Base-by-base conservation (phyloP, 2,329 filamentous ascomycete genomes). In the Fonsecaea erecta region DNA sequence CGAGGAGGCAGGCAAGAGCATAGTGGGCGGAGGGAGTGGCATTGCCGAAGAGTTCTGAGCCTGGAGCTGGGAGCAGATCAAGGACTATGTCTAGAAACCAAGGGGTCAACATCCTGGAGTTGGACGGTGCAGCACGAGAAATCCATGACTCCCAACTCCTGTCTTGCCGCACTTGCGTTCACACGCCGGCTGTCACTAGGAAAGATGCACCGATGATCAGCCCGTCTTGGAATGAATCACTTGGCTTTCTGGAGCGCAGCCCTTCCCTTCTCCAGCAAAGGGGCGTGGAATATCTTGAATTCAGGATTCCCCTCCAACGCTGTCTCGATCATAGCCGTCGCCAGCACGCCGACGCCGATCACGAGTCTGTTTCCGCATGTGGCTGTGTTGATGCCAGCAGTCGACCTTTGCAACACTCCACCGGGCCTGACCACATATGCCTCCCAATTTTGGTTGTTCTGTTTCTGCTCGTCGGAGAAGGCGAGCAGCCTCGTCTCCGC, bases 11-110 rank as follows among this genome's bases (percentile, higher is more conserved):
- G 24, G 9, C 11, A 68, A 67, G 58, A 34, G 58, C 7, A 58
- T 67, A 43, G 63, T 60, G 24, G 71, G 76, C 12, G 75, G 73
- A n/a, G 71, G 73, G 26, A 73, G 64, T 30, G 76, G 74, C 2
- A 67, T 70, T 34, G 73, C 74, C 53, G 64, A 67, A 66, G 75
- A 74, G 70, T 75, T 81, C 54, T 81, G 77, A 77, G 73, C 76
- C 52, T 80, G 76, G 75, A 78, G 75, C 69, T 78, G 80, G 70
- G 73, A 74, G 69, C 73, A 78, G 66, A 65, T 63, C 3, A 54
- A 16, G 34, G 6, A 48, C n/a, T 60, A 60, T 60, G 7, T 53
- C 18, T 53, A 53, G 51, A 24, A 53, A n/a, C 32, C 32, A 34
- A 12, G 4, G 32, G 6, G 2, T 34, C 11, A 34, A 34, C 32